phyloP scores from a whole-genome alignment of 176 grass and related monocot species.

The Phragmites australis region DNA sequence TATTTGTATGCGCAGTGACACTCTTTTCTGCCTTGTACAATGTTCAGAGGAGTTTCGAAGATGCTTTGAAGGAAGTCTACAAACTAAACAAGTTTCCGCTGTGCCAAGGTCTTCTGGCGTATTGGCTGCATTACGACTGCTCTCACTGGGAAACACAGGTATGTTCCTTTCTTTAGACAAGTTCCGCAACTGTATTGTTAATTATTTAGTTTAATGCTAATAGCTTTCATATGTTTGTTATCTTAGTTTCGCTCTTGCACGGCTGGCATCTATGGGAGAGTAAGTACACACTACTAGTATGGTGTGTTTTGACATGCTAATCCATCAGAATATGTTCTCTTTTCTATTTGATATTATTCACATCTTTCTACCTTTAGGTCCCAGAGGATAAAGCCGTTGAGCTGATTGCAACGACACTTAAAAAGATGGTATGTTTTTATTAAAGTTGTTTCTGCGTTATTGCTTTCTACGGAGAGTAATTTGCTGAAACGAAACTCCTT shows the following conservation, averaged over 20 bases:
- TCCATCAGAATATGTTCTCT: neutral
- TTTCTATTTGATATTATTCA: neutral
- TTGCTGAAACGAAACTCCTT: neutral
- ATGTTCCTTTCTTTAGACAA: slow-evolving; percentile 4
- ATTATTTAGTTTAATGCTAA: neutral
- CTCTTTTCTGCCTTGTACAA: slow-evolving; percentile 23
- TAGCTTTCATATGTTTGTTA: neutral
- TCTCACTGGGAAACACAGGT: neutral
- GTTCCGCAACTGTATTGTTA: neutral
- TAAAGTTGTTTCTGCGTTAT: neutral
- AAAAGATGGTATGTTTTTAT: neutral
- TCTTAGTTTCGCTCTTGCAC: neutral
- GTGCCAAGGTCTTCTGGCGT: neutral
- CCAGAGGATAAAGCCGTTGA: neutral
- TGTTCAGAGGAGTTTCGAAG: neutral
- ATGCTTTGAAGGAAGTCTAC: slow-evolving; percentile 32
- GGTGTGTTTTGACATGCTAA: neutral
- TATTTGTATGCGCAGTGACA: neutral
- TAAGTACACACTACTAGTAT: neutral
- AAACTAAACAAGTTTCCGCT: slow-evolving; percentile 9
- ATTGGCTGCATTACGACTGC: neutral
- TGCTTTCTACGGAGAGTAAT: neutral
- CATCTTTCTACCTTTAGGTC: neutral
- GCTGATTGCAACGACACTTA: neutral
- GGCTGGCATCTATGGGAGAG: neutral